Evolutionary conservation across 495 filamentous ascomycete genomes (phyloP).

Genomic region (Alectoria sarmentosa): DNA sequence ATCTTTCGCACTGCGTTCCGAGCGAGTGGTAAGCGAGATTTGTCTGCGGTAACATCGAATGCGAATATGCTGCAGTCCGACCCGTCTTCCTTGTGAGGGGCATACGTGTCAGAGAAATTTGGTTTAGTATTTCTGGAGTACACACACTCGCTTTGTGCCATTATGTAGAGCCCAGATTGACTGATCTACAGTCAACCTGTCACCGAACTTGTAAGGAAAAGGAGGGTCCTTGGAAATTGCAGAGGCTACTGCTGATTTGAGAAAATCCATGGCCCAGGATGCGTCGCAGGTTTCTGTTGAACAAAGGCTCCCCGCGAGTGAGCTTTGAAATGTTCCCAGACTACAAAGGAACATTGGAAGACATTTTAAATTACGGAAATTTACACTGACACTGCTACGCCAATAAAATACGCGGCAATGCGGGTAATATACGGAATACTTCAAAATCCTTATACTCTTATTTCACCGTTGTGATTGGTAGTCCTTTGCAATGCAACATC

Average conservation of each 20-base stretch:
- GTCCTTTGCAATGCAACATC: not conserved
- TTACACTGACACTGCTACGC: too few relatives aligned
- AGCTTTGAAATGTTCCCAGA: not conserved
- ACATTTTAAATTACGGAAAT: not conserved
- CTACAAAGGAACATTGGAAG: too few relatives aligned
- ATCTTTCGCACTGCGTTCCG: slow-evolving; percentile 89
- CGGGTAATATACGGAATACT: not conserved
- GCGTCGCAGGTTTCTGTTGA: not conserved
- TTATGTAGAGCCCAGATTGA: slow-evolving; percentile 92
- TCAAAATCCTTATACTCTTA: not conserved
- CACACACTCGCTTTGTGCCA: slow-evolving; percentile 75
- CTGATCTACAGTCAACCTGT: slow-evolving; percentile 78
- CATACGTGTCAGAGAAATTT: slow-evolving; percentile 15
- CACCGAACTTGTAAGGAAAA: slow-evolving; percentile 86
- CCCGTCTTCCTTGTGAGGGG: slow-evolving; percentile 66
- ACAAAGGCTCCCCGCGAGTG: not conserved
- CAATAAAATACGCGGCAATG: not conserved
- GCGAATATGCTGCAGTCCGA: slow-evolving; percentile 94
- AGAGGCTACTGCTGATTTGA: slow-evolving; percentile 94
- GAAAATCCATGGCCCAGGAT: slow-evolving; percentile 70
- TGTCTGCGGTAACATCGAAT: slow-evolving; percentile 78
- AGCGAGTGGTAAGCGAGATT: slow-evolving; percentile 72
- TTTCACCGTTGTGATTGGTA: too few relatives aligned
- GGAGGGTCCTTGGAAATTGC: slow-evolving; percentile 91
- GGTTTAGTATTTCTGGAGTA: slow-evolving; percentile 5